phyloP scores from a whole-genome alignment of 2,329 filamentous ascomycete genomes.

The Blastomyces gilchristii region DNA sequence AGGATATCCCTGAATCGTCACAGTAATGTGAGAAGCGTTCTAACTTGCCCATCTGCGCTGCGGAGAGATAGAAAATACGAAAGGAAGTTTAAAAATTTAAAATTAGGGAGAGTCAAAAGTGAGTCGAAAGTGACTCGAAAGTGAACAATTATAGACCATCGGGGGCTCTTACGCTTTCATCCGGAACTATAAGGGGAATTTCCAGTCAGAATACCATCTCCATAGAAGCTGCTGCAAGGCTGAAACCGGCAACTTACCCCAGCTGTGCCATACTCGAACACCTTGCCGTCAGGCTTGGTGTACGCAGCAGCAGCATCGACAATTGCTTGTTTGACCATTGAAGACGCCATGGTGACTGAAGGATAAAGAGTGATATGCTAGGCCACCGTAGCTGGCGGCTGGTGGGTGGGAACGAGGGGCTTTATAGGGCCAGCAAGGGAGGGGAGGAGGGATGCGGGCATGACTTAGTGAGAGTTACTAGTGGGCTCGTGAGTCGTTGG shows the following conservation, averaged over 20 bases:
- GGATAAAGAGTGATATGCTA: neutral
- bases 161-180: constrained; percentile 53
- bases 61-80: neutral
- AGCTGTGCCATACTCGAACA: constrained; percentile 52
- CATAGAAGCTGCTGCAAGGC: neutral
- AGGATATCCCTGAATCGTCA: constrained; percentile 54
- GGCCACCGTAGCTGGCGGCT: neutral
- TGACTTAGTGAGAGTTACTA: neutral
- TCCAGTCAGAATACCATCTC: constrained; percentile 13
- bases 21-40: neutral
- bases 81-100: constrained; percentile 10
- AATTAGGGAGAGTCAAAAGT: neutral
- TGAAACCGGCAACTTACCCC: constrained; percentile 40
- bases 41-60: neutral
- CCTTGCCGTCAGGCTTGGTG: constrained; percentile 39
- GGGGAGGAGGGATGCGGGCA: neutral
- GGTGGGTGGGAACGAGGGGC: neutral
- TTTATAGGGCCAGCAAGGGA: neutral
- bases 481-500: neutral
- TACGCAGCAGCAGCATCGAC: constrained; percentile 40
- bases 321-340: constrained; percentile 36
- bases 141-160: neutral
- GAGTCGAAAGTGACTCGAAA: neutral
- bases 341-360: constrained; percentile 30
- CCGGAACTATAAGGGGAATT: constrained; percentile 44